phyloP scores from a whole-genome alignment of 1,284 basidiomycete genomes.

The Cutaneotrichosporon cavernicola region DNA sequence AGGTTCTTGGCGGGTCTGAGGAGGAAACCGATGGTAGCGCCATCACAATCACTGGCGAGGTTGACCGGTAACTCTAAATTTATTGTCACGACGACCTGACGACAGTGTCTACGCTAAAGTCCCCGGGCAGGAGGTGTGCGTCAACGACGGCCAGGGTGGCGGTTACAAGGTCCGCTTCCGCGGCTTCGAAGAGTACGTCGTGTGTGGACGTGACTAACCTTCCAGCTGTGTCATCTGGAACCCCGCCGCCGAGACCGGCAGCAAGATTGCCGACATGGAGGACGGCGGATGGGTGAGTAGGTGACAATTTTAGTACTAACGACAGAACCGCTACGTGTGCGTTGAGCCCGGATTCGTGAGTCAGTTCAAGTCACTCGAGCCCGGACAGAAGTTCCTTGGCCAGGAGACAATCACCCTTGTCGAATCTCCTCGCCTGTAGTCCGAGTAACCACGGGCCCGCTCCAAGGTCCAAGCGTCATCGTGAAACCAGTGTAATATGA shows the following conservation, averaged over 20 bases:
- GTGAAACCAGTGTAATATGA: constrained; percentile 2
- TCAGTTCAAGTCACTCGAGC: constrained; percentile 55
- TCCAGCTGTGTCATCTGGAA: constrained; percentile 66
- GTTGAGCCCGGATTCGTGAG: constrained; percentile 79
- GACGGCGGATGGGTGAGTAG: constrained; percentile 71
- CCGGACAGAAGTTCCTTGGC: constrained; percentile 70
- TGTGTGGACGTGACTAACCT: neutral
- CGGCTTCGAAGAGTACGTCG: constrained; percentile 62
- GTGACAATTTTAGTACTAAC: constrained; percentile 11
- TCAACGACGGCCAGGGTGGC: constrained; percentile 41
- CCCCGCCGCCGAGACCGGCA: constrained; percentile 66
- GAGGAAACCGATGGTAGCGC: constrained; percentile 38
- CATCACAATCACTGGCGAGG: constrained; percentile 37
- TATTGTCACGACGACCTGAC: neutral
- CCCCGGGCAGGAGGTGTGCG: constrained; percentile 38
- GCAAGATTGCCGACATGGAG: constrained; percentile 80
- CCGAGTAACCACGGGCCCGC: neutral
- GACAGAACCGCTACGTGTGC: constrained; percentile 72
- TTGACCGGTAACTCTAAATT: constrained; percentile 39
- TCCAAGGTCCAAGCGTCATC: neutral
- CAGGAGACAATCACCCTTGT: constrained; percentile 62
- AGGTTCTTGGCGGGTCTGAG: constrained; percentile 53
- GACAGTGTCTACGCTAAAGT: constrained; percentile 47
- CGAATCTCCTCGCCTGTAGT: constrained; percentile 24
- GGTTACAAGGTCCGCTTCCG: constrained; percentile 60